Evolutionary conservation across 352 stramenopile species (phyloP), one percentile per base, ranked within the genome.

Genomic region (Plasmopara viticola): DNA sequence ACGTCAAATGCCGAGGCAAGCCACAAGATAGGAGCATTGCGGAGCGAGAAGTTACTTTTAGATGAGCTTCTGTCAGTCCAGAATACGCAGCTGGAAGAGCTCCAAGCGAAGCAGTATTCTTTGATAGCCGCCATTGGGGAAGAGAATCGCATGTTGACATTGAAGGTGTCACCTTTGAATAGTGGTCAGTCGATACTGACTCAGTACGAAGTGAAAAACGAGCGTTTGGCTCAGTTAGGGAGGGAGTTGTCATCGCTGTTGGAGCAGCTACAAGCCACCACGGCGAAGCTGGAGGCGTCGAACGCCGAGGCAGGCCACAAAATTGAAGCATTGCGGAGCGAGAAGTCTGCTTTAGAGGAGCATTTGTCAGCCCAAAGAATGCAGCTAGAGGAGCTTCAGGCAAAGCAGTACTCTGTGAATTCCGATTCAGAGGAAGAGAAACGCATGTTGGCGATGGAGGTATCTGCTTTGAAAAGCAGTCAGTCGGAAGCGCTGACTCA

Each of bases 221-320:
- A 41, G 5, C 20, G 30, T 33, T 15, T 30, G 15, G 33, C 15
- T 30, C 40, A 45, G 13, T 13, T 41, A 13, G n/a, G 1, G 14
- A 15, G 13, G 1, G 18, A 18, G 37, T 4, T 41, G 37, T 53
- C 44, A n/a, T 28, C 34, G 8, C n/a, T 51, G 20, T 44, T 12
- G 46, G 17, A 52, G n/a, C 31, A 53, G 35, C 25, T 60, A 5
- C 29, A 49, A 17, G 44, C 52, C 6, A 34, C 39, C 6, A 56
- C 38, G 48, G 52, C 56, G 30, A 47, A 48, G 42, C 25, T 72
- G 56, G 48, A 41, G 53, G 43, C 39, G n/a, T 50, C 64, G 39
- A 64, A 13, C 15, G 60, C 50, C 10, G 56, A 62, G 31, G 37
- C 65, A 42, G 60, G 29, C 44, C 52, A 72, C 37, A 51, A 64